Percentiles rank a stretch among this genome's conserved stretches.
phyloP scores from a whole-genome alignment of 371 early-diverging fungal species.

The Coemansia sp. region DNA sequence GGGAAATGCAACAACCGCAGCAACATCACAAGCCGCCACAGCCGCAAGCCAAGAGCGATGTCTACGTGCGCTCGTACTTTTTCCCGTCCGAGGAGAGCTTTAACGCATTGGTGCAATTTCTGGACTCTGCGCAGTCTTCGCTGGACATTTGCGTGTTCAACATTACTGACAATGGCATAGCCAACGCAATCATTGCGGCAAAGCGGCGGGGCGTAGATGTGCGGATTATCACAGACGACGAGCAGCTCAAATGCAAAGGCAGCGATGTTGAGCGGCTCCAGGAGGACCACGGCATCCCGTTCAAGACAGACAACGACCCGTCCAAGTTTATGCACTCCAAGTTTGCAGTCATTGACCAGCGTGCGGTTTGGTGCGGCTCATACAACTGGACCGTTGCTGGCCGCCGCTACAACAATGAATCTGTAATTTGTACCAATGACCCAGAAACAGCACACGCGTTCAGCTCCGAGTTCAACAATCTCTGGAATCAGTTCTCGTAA shows the following conservation, averaged over 20 bases:
- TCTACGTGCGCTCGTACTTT: constrained; percentile 56
- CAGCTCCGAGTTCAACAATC: constrained; percentile 57
- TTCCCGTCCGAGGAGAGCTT: constrained; percentile 69
- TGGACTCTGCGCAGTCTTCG: constrained; percentile 56
- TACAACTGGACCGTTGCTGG: constrained; percentile 56
- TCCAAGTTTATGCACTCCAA: constrained; percentile 63
- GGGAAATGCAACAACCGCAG: constrained; percentile 28
- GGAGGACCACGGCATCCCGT: constrained; percentile 55
- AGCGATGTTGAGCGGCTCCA: constrained; percentile 56
- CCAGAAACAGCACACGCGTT: constrained; percentile 54
- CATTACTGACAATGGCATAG: constrained; percentile 66
- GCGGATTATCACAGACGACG: constrained; percentile 62
- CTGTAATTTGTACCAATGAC: constrained; percentile 61
- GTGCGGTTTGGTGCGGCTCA: constrained; percentile 35
- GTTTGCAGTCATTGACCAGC: constrained; percentile 62
- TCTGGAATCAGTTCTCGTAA: constrained; percentile 56
- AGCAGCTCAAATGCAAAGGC: constrained; percentile 58
- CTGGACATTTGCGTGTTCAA: constrained; percentile 68
- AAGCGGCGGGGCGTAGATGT: constrained; percentile 59
- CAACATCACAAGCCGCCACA: constrained; percentile 8
- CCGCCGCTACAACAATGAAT: constrained; percentile 61
- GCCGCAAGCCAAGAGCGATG: constrained; percentile 4
- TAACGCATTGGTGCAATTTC: constrained; percentile 53
- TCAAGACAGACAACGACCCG: constrained; percentile 47
- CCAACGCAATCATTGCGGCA: constrained; percentile 59